A percentile compares a stretch with the other conserved stretches of the same genome.
Evolutionary conservation across 2,329 filamentous ascomycete genomes (phyloP).

Genomic region (Aspergillus sp.): DNA sequence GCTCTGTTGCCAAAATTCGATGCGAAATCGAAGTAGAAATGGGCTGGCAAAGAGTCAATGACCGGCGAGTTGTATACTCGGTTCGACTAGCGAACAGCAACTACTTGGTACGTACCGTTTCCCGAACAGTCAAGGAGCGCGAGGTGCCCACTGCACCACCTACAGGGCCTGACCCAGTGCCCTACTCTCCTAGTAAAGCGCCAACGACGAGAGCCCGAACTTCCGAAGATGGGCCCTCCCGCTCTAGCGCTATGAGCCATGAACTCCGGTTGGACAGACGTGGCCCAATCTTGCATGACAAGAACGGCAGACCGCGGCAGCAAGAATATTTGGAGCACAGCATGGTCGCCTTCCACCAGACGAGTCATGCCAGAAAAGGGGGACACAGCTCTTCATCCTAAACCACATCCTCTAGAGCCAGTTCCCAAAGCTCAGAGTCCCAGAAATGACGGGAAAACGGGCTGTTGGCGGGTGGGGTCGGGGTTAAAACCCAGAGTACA

Average conservation of each 20-base stretch:
- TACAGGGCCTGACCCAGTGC: neutral
- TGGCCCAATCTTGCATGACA: conserved; percentile 12
- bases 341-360: neutral
- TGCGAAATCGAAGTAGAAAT: too few species aligned
- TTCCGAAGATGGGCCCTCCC: conserved; percentile 14
- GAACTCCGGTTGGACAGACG: conserved; percentile 16
- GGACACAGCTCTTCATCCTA: neutral
- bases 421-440: neutral
- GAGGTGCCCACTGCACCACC: conserved; percentile 1
- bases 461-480: neutral
- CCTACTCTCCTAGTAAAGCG: neutral
- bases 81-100: neutral
- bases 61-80: too few species aligned
- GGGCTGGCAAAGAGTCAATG: too few species aligned
- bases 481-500: neutral
- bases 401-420: neutral
- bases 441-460: neutral
- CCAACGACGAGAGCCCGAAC: conserved; percentile 12
- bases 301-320: neutral
- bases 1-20: neutral
- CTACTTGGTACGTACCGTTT: neutral
- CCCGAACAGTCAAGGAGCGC: neutral
- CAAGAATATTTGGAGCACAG: neutral
- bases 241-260: conserved; percentile 14
- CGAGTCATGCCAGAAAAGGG: neutral